A percentile compares a stretch with the other conserved stretches of the same genome.
Evolutionary conservation across 2,329 filamentous ascomycete genomes (phyloP).

Genomic region (Curvularia sp.): DNA sequence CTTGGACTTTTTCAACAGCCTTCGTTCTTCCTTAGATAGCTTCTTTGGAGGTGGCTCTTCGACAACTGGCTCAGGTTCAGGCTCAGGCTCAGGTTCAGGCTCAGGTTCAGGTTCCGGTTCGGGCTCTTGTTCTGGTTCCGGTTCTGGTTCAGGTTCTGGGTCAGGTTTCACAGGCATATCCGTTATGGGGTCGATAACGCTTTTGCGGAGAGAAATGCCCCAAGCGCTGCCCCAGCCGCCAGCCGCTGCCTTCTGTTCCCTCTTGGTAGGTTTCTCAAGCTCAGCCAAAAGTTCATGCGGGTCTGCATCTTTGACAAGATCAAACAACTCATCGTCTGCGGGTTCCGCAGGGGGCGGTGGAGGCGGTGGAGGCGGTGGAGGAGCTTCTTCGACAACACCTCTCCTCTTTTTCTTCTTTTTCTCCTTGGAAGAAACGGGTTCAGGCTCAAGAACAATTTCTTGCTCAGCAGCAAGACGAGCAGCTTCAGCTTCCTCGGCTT

Average conservation of each 20-base stretch:
- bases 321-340: conserved; percentile 43
- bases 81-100: conserved; percentile 33
- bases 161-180: conserved; percentile 23
- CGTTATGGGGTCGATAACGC: conserved; percentile 52
- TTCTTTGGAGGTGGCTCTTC: conserved; percentile 24
- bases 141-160: conserved; percentile 12
- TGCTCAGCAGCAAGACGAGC: conserved; percentile 35
- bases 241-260: conserved; percentile 33
- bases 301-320: conserved; percentile 46
- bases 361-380: conserved; percentile 25
- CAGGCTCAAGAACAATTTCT: conserved; percentile 34
- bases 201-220: conserved; percentile 55
- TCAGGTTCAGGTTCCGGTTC: conserved; percentile 22
- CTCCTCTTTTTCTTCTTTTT: conserved; percentile 51
- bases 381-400: conserved; percentile 26
- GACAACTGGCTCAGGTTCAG: conserved; percentile 28
- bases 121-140: conserved; percentile 19
- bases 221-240: conserved; percentile 53
- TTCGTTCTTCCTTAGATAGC: conserved; percentile 13
- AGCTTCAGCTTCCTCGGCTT: conserved; percentile 44
- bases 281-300: conserved; percentile 46
- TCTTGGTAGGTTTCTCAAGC: conserved; percentile 45
- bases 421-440: conserved; percentile 43
- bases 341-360: conserved; percentile 25
- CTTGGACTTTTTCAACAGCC: conserved; percentile 19